A percentile compares a stretch with the other conserved stretches of the same genome.
Evolutionary conservation across 106 monocot genomes (phyloP).

Genomic region (Dendrobium officinale): DNA sequence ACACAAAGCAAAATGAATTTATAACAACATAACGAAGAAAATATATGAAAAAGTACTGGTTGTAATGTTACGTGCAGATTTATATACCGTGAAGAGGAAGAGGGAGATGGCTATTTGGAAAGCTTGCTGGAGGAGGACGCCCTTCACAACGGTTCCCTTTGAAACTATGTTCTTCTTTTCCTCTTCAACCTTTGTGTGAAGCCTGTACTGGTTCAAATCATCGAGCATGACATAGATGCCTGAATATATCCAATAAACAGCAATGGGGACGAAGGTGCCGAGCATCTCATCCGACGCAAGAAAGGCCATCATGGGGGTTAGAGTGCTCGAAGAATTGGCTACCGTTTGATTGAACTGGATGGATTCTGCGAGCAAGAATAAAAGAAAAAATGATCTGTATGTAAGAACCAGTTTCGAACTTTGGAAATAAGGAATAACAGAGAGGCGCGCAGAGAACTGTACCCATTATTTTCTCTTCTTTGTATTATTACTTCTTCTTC

Average conservation of each 20-base stretch:
- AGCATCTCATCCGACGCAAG: constrained; percentile 51
- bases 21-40: too few relatives aligned
- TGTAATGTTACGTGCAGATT: too few relatives aligned
- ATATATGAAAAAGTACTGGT: too few relatives aligned
- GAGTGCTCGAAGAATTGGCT: neutral
- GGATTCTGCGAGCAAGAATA: neutral
- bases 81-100: constrained; percentile 28
- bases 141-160: constrained; percentile 43
- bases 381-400: neutral
- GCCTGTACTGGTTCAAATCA: constrained; percentile 29
- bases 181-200: constrained; percentile 61
- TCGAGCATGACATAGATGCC: constrained; percentile 49
- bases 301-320: constrained; percentile 18
- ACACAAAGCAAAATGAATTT: too few relatives aligned
- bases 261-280: constrained; percentile 54
- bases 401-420: too few relatives aligned
- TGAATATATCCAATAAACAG: constrained; percentile 72
- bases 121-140: constrained; percentile 60
- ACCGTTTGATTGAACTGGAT: neutral
- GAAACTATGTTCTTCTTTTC: constrained; percentile 45
- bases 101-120: constrained; percentile 48
- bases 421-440: too few relatives aligned
- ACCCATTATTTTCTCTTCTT: too few relatives aligned
- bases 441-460: too few relatives aligned
- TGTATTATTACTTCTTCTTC: too few relatives aligned